These are phyloP conservation scores for Lodderomyces theae DNA, from an alignment of 1,139 yeast species.

Conservation along the genomic window DNA sequence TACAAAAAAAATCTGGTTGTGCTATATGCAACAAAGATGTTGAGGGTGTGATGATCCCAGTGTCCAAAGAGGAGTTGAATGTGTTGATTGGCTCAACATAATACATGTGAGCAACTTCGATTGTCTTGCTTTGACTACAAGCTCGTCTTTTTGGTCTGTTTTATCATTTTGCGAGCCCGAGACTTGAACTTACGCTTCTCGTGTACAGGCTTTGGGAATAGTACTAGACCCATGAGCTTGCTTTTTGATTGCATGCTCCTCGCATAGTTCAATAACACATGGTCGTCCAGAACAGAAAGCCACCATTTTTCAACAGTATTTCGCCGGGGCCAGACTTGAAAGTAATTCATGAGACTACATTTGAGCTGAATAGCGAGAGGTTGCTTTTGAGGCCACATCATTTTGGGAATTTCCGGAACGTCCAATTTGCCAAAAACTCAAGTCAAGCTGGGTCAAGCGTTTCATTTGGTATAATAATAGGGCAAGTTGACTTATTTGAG, in stretches of 20 bases:
- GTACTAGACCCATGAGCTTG: neutral
- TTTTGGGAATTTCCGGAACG: no score
- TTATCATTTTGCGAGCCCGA: neutral
- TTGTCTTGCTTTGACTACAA: neutral
- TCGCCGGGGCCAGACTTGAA: no score
- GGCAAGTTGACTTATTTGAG: no score
- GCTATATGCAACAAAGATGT: slow-evolving; percentile 59
- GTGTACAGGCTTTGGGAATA: neutral
- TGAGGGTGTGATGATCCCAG: slow-evolving; percentile 44
- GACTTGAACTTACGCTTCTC: neutral
- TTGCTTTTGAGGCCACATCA: no score
- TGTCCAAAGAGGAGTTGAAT: slow-evolving; percentile 16
- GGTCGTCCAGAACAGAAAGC: no score
- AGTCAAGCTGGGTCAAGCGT: no score
- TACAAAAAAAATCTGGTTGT: slow-evolving; percentile 43
- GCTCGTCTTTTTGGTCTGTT: neutral
- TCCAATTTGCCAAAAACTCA: no score
- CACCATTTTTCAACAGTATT: no score
- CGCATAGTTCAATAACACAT: neutral
- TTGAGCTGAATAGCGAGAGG: no score
- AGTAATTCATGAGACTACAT: no score
- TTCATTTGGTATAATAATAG: no score
- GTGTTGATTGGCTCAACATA: slow-evolving; percentile 12
- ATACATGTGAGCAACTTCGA: neutral
- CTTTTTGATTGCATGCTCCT: neutral